Percentiles rank a stretch among this genome's conserved stretches.
These are phyloP conservation scores for Pseudocercospora ulei DNA, from an alignment of 2,329 filamentous ascomycete genomes.

Conservation along the genomic window DNA sequence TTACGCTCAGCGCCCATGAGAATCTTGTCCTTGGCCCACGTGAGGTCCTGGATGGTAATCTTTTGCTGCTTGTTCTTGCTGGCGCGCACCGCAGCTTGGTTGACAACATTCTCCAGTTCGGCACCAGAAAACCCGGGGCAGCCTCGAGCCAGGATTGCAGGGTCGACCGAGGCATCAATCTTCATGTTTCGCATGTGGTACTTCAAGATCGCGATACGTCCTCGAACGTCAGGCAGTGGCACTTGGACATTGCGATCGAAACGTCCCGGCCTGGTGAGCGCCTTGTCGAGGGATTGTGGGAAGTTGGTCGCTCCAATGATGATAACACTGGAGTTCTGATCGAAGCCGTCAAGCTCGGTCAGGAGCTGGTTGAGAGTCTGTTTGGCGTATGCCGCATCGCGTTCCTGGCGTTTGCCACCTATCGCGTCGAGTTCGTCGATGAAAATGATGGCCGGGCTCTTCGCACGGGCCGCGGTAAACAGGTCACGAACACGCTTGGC, in stretches of 20 bases:
- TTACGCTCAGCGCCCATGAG: constrained; percentile 91
- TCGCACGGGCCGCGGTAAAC: constrained; percentile 70
- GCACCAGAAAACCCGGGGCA: constrained; percentile 90
- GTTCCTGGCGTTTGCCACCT: constrained; percentile 82
- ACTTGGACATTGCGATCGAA: constrained; percentile 92
- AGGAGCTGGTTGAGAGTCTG: constrained; percentile 96
- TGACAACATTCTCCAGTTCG: constrained; percentile 92
- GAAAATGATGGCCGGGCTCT: constrained; percentile 88
- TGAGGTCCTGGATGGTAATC: constrained; percentile 71
- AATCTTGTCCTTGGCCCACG: constrained; percentile 97
- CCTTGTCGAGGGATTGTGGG: constrained; percentile 86
- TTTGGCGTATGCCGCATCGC: constrained; percentile 89
- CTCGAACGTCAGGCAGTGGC: constrained; percentile 80
- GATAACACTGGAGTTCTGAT: constrained; percentile 87
- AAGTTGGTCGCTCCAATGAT: constrained; percentile 96
- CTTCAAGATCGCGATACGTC: constrained; percentile 82
- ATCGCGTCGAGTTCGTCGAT: constrained; percentile 93
- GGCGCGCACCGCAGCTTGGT: constrained; percentile 90
- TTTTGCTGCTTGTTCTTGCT: constrained; percentile 70
- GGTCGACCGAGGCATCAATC: constrained; percentile 66
- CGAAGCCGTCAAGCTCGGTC: constrained; percentile 93
- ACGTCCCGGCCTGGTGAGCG: constrained; percentile 81
- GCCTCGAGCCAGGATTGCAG: constrained; percentile 71
- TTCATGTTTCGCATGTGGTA: constrained; percentile 92
- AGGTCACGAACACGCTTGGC: constrained; percentile 92